phyloP scores from a whole-genome alignment of 495 filamentous ascomycete species.

The Penicillium soppii region DNA sequence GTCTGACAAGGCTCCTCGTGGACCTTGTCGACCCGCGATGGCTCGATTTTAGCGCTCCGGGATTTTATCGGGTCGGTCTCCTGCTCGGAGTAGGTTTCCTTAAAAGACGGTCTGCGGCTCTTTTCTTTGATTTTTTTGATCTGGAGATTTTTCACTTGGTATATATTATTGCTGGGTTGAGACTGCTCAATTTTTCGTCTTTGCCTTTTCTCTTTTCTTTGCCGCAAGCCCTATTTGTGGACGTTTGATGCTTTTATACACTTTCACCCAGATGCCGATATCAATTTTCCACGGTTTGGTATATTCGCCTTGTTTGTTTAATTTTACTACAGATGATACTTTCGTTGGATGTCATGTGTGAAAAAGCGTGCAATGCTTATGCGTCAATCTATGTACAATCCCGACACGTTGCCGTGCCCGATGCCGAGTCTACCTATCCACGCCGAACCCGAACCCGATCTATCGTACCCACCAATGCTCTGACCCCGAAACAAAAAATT shows the following conservation, averaged over 20 bases:
- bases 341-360: neutral
- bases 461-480: neutral
- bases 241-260: neutral
- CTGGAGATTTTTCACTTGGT: neutral
- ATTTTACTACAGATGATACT: too few relatives aligned
- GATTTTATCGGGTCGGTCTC: slow-evolving; percentile 14
- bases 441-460: slow-evolving; percentile 6
- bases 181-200: neutral
- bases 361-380: neutral
- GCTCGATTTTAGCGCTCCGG: slow-evolving; percentile 8
- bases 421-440: slow-evolving; percentile 5
- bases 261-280: neutral
- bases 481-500: neutral
- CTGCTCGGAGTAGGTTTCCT: slow-evolving; percentile 8
- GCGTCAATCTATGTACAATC: slow-evolving; percentile 12
- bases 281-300: too few relatives aligned
- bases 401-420: neutral
- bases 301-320: too few relatives aligned
- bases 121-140: slow-evolving; percentile 19
- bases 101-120: slow-evolving; percentile 8
- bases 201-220: neutral
- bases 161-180: neutral
- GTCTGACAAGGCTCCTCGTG: neutral
- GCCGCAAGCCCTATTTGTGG: too few relatives aligned
- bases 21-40: neutral